Evolutionary conservation across 805 yeast genomes (phyloP).

Genomic region (Wickerhamomyces xylosicus): DNA sequence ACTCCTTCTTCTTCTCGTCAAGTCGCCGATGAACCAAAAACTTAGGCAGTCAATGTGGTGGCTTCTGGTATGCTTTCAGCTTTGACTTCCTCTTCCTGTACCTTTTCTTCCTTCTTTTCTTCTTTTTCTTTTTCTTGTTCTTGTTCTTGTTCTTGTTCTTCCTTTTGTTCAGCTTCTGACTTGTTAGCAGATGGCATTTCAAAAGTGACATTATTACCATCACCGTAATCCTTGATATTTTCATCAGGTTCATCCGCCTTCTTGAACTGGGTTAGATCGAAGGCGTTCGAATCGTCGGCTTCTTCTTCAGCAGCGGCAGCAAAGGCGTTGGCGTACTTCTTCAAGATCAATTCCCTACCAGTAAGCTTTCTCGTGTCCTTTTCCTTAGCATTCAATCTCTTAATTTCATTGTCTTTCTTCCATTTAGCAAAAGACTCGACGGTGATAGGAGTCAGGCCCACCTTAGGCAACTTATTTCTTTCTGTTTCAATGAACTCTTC

Average conservation of each 20-base stretch:
- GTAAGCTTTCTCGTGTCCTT: slow-evolving; percentile 32
- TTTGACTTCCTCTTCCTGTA: too few relatives aligned
- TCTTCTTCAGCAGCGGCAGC: slow-evolving; percentile 45
- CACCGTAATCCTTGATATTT: slow-evolving; percentile 21
- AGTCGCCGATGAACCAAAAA: too few relatives aligned
- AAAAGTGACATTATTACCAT: slow-evolving; percentile 38
- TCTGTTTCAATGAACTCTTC: slow-evolving; percentile 96
- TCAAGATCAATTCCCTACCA: slow-evolving; percentile 62
- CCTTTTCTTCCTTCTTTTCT: neutral
- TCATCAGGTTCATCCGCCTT: slow-evolving; percentile 26
- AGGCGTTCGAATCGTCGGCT: slow-evolving; percentile 28
- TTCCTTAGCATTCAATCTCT: slow-evolving; percentile 35
- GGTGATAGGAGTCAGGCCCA: slow-evolving; percentile 78
- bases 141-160: neutral
- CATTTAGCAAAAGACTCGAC: slow-evolving; percentile 70
- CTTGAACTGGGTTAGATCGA: slow-evolving; percentile 33
- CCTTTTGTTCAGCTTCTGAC: neutral
- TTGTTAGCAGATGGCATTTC: slow-evolving; percentile 11
- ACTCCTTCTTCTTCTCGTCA: too few relatives aligned
- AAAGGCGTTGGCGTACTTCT: slow-evolving; percentile 46
- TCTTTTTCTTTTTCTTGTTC: neutral
- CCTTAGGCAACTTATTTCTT: slow-evolving; percentile 68
- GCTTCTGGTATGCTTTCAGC: neutral
- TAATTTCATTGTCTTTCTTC: slow-evolving; percentile 62
- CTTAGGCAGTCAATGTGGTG: too few relatives aligned